These are phyloP conservation scores for Dactylellina parvicollis DNA, from an alignment of 2,329 filamentous ascomycete species.

Conservation along the genomic window DNA sequence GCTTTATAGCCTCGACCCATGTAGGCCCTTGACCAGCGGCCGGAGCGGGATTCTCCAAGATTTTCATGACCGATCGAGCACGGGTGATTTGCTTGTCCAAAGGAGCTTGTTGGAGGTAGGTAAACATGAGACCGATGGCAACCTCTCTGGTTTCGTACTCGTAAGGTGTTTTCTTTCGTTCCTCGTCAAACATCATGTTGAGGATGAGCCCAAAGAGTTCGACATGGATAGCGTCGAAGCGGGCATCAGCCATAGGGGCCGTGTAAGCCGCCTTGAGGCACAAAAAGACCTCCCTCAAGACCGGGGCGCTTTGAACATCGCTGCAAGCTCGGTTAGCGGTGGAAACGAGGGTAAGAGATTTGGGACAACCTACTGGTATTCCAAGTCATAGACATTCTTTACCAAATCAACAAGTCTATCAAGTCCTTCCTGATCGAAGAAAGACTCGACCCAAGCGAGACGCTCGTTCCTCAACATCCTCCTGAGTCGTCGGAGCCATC, in stretches of 20 bases:
- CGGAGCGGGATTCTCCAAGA: slow-evolving; percentile 28
- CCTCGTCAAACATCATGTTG: slow-evolving; percentile 93
- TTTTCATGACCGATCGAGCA: slow-evolving; percentile 29
- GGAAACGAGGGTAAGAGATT: slow-evolving; percentile 57
- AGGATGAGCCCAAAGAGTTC: slow-evolving; percentile 87
- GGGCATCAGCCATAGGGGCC: slow-evolving; percentile 83
- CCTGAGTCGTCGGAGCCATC: slow-evolving; percentile 90
- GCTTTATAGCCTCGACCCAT: slow-evolving; percentile 40
- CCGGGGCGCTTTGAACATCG: slow-evolving; percentile 89
- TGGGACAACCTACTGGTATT: slow-evolving; percentile 79
- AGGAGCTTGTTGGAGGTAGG: slow-evolving; percentile 69
- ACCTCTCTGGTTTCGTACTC: slow-evolving; percentile 94
- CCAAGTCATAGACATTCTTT: slow-evolving; percentile 74
- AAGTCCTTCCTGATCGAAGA: slow-evolving; percentile 90
- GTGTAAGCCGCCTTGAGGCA: slow-evolving; percentile 96
- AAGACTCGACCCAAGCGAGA: slow-evolving; percentile 92
- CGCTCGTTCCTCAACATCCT: slow-evolving; percentile 92
- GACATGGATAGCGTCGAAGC: slow-evolving; percentile 80
- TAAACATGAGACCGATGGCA: slow-evolving; percentile 84
- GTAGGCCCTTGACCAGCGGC: slow-evolving; percentile 15
- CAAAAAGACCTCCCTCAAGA: slow-evolving; percentile 89
- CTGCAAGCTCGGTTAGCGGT: slow-evolving; percentile 66
- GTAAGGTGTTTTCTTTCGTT: slow-evolving; percentile 89
- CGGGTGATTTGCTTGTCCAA: slow-evolving; percentile 26
- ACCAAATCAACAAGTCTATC: slow-evolving; percentile 77